phyloP scores from a whole-genome alignment of 257 asterid genomes.

The Striga asiatica region DNA sequence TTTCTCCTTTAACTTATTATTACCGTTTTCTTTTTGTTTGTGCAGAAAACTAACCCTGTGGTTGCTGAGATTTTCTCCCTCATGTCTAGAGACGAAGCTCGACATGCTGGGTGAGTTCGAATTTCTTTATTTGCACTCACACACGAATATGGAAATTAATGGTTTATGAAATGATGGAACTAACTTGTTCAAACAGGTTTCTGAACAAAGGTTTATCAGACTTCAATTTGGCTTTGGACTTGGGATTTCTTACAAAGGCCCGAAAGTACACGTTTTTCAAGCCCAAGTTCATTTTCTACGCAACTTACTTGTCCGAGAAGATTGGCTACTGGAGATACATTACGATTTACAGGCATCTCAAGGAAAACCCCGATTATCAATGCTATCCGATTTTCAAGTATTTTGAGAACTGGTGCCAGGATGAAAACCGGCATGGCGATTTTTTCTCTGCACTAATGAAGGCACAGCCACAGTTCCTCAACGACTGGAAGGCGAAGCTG shows the following conservation, averaged over 20 bases:
- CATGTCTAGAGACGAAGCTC: too few relatives aligned
- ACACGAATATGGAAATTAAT: too few relatives aligned
- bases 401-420: constrained; percentile 99
- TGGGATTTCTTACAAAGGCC: constrained; percentile 96
- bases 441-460: constrained; percentile 98
- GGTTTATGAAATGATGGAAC: too few relatives aligned
- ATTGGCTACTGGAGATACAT: constrained; percentile 99
- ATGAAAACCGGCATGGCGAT: constrained; percentile 98
- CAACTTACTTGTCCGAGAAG: constrained; percentile 53
- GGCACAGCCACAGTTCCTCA: constrained; percentile 99
- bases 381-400: constrained; percentile 96
- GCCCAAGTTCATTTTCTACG: constrained; percentile 88
- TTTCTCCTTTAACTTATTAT: too few relatives aligned
- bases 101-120: too few relatives aligned
- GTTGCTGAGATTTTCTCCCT: too few relatives aligned
- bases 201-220: constrained; percentile 76
- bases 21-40: too few relatives aligned
- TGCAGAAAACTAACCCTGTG: too few relatives aligned
- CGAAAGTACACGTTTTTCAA: constrained; percentile 95
- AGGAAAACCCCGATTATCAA: constrained; percentile 77
- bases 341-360: constrained; percentile 90
- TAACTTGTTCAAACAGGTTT: constrained; percentile 31
- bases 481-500: constrained; percentile 99
- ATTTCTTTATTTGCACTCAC: too few relatives aligned
- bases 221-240: constrained; percentile 89